Evolutionary conservation across 441 rosid genomes (phyloP).

Genomic region (Populus tomentosa): DNA sequence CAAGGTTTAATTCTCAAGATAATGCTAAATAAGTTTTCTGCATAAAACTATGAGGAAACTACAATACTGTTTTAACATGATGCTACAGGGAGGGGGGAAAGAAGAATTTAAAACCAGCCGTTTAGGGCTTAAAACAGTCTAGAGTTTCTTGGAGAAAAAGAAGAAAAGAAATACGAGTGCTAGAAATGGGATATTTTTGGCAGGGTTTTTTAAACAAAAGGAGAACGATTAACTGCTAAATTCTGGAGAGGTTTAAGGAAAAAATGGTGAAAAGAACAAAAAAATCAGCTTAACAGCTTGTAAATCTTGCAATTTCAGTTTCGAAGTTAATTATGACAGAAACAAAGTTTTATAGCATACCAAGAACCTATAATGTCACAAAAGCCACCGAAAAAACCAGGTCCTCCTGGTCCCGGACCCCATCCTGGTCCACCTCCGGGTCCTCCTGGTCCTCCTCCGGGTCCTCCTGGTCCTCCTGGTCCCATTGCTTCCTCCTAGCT

Average conservation of each 20-base stretch:
- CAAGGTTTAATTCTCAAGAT: not conserved
- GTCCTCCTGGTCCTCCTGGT: constrained; percentile 18
- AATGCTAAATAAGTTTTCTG: not conserved
- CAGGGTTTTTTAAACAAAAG: too few relatives aligned
- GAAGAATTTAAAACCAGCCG: not conserved
- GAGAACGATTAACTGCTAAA: too few relatives aligned
- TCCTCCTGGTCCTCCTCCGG: not conserved
- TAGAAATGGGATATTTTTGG: too few relatives aligned
- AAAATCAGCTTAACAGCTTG: too few relatives aligned
- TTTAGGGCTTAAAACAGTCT: too few relatives aligned
- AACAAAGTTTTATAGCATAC: constrained; percentile 21
- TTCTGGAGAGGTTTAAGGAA: too few relatives aligned
- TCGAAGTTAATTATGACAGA: not conserved
- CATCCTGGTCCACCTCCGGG: constrained; percentile 4
- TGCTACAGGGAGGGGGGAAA: not conserved
- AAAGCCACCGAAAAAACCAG: constrained; percentile 36
- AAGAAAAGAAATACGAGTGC: too few relatives aligned
- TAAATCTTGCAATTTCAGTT: not conserved
- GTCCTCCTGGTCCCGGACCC: constrained; percentile 9
- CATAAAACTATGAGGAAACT: too few relatives aligned
- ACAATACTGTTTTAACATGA: not conserved
- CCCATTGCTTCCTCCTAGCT: constrained; percentile 24
- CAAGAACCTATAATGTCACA: constrained; percentile 36
- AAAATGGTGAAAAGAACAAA: too few relatives aligned
- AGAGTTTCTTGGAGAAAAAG: too few relatives aligned